Conservation (phyloP, 768 basidiomycete species). For the Pseudohyphozyma bogoriensis region DNA sequence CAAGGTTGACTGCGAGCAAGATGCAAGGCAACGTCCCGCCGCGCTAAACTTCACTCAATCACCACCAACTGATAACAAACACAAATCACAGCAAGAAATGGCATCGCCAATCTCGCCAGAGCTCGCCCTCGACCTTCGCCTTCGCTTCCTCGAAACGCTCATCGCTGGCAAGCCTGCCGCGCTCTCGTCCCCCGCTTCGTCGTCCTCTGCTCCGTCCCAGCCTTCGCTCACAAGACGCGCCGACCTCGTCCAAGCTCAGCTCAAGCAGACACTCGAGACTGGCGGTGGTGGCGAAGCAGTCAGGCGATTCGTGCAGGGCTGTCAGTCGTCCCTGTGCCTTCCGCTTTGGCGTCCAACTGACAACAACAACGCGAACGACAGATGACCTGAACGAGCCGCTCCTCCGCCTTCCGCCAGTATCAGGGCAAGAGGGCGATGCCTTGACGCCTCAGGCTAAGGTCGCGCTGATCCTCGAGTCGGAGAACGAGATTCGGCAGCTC, state of each 20-base stretch:
- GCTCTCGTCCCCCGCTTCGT: too few species aligned
- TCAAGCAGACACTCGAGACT: conserved; percentile 12
- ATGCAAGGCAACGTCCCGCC: too few species aligned
- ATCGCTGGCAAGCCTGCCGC: too few species aligned
- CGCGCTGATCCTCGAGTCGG: conserved; percentile 28
- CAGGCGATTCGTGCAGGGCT: conserved; percentile 27
- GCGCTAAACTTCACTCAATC: too few species aligned
- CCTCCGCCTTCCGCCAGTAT: conserved; percentile 13
- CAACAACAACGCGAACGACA: background rate
- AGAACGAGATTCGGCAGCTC: conserved; percentile 21
- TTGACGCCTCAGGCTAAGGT: conserved; percentile 16
- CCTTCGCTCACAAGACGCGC: conserved; percentile 13
- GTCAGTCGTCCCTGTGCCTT: background rate
- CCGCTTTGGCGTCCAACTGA: background rate
- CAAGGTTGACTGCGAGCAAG: too few species aligned
- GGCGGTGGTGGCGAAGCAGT: conserved; percentile 16
- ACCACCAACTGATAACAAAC: too few species aligned
- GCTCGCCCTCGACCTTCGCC: conserved; percentile 27
- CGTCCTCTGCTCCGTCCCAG: background rate
- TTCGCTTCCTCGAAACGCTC: conserved; percentile 30
- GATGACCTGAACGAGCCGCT: conserved; percentile 28
- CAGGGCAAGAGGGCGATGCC: conserved; percentile 6
- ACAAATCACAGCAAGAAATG: background rate
- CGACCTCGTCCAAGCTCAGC: conserved; percentile 2
- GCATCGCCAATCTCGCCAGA: background rate